Evolutionary conservation across 257 asterid species (phyloP).

Genomic region (Linaria vulgaris): DNA sequence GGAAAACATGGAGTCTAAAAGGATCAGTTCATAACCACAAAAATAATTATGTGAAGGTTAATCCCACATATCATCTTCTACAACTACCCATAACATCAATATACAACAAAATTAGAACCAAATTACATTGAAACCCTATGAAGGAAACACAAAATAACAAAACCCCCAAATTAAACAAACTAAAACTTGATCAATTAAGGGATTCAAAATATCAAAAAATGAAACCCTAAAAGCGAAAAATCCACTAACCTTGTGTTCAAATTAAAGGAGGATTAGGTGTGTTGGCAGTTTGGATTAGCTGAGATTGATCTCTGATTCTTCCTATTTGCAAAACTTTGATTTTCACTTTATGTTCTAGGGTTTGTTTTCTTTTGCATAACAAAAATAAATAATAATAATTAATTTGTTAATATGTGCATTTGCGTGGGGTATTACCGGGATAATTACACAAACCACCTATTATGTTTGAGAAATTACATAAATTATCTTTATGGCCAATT

Average conservation of each 20-base stretch:
- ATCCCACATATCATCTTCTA: constrained; percentile 7
- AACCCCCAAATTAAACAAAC: constrained; percentile 36
- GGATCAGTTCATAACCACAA: constrained; percentile 16
- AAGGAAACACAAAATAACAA: constrained; percentile 13
- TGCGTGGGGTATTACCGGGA: constrained; percentile 45
- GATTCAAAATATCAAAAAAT: constrained; percentile 22
- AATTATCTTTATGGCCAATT: no score
- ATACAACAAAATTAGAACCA: constrained; percentile 20
- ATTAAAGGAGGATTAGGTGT: constrained; percentile 30
- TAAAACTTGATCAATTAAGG: constrained; percentile 31
- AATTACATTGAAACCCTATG: constrained; percentile 1
- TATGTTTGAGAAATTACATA: no score
- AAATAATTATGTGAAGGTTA: constrained; percentile 2
- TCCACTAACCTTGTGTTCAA: constrained; percentile 46
- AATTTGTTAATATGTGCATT: constrained; percentile 23
- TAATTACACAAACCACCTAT: no score
- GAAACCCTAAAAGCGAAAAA: constrained; percentile 35
- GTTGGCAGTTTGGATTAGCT: constrained; percentile 27
- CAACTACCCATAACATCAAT: constrained; percentile 8
- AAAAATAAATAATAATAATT: constrained; percentile 23
- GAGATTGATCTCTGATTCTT: constrained; percentile 31
- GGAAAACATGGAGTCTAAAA: constrained; percentile 22
- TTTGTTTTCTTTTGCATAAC: constrained; percentile 41
- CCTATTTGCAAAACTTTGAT: constrained; percentile 29
- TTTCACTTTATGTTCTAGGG: constrained; percentile 49